Conservation (phyloP, 495 filamentous ascomycete species). For the Aspergillus funiculosus region DNA sequence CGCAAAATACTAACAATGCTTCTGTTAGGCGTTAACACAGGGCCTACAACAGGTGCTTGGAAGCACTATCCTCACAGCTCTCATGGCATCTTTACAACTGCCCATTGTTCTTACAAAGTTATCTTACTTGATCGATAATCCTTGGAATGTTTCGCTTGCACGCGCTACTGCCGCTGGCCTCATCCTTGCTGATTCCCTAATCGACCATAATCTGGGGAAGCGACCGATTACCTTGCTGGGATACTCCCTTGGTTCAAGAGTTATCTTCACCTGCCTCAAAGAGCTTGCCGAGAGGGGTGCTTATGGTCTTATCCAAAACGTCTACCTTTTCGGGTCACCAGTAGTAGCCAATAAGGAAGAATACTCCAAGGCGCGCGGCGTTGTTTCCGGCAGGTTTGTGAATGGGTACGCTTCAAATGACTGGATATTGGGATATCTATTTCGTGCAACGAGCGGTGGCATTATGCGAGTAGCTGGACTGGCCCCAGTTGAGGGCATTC, state of each 20-base stretch:
- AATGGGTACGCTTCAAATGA: slow-evolving; percentile 94
- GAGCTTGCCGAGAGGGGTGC: slow-evolving; percentile 85
- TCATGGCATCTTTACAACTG: slow-evolving; percentile 93
- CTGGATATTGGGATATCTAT: slow-evolving; percentile 97
- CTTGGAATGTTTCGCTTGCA: slow-evolving; percentile 90
- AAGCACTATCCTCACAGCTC: slow-evolving; percentile 74
- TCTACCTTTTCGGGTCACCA: slow-evolving; percentile 89
- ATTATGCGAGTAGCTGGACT: slow-evolving; percentile 90
- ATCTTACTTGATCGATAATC: slow-evolving; percentile 95
- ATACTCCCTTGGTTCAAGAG: slow-evolving; percentile 85
- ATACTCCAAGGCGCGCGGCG: slow-evolving; percentile 69
- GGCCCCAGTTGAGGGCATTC: slow-evolving; percentile 67
- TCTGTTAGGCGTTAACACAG: slow-evolving; percentile 76
- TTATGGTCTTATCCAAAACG: slow-evolving; percentile 89
- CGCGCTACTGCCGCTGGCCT: slow-evolving; percentile 81
- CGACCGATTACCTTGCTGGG: slow-evolving; percentile 93
- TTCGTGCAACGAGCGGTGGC: slow-evolving; percentile 88
- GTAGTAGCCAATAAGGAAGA: slow-evolving; percentile 91
- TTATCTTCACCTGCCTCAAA: slow-evolving; percentile 88
- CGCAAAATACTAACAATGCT: slow-evolving; percentile 9
- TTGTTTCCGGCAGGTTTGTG: slow-evolving; percentile 85
- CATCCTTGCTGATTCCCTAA: slow-evolving; percentile 92
- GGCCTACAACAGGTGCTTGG: slow-evolving; percentile 93
- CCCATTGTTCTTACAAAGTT: slow-evolving; percentile 92
- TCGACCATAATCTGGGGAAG: slow-evolving; percentile 84